These are phyloP conservation scores for Hericium coralloides DNA, from an alignment of 768 basidiomycete genomes.

Conservation along the genomic window DNA sequence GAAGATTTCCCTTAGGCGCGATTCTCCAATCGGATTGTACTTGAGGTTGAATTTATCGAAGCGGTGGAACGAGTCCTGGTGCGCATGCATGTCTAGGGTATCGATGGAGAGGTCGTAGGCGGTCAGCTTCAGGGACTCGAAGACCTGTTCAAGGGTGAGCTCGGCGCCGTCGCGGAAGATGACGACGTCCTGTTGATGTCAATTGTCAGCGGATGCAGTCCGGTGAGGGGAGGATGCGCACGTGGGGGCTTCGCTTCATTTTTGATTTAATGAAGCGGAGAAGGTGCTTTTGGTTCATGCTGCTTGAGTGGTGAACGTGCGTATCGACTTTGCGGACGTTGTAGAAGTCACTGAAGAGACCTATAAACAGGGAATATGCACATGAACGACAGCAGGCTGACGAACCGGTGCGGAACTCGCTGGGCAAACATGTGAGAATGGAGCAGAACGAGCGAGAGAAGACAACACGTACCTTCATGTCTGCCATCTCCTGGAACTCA, in stretches of 20 bases:
- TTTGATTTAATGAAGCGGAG: constrained; percentile 98
- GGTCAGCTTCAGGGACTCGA: constrained; percentile 87
- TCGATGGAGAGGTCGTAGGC: constrained; percentile 99
- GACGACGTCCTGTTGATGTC: constrained; percentile 70
- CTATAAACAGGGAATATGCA: background rate
- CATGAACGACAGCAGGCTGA: background rate
- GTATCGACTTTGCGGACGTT: constrained; percentile 98
- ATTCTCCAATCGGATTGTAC: constrained; percentile 96
- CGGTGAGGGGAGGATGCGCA: constrained; percentile 23
- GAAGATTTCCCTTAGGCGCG: constrained; percentile 91
- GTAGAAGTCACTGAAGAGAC: constrained; percentile 80
- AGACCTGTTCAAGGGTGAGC: constrained; percentile 88
- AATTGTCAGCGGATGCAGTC: background rate
- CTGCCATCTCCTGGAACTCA: constrained; percentile 87
- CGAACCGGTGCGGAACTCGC: constrained; percentile 77
- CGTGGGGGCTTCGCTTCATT: constrained; percentile 83
- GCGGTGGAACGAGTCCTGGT: constrained; percentile 95
- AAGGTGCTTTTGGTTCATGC: constrained; percentile 99
- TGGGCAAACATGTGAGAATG: constrained; percentile 15
- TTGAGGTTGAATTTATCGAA: constrained; percentile 98
- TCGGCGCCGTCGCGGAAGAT: constrained; percentile 90
- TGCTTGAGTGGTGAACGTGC: constrained; percentile 96
- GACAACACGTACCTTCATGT: constrained; percentile 81
- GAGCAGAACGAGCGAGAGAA: background rate
- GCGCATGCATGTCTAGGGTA: constrained; percentile 98